These are phyloP conservation scores for Coniosporium apollinis DNA, from an alignment of 495 filamentous ascomycete species.

Conservation along the genomic window DNA sequence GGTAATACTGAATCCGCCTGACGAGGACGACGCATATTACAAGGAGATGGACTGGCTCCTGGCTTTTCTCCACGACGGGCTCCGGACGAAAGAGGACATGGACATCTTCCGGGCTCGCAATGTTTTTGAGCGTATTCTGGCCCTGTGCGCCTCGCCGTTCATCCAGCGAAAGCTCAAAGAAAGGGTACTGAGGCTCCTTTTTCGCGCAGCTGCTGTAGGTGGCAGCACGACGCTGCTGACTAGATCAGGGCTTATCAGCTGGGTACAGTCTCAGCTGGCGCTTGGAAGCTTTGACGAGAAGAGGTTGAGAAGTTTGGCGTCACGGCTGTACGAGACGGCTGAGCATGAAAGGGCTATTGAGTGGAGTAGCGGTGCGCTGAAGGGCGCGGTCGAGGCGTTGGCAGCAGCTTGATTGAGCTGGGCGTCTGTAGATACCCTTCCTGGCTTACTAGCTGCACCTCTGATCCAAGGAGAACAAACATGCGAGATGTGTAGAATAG, in stretches of 20 bases:
- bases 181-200: conserved; percentile 57
- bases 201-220: conserved; percentile 52
- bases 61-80: conserved; percentile 51
- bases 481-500: background rate
- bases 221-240: conserved; percentile 80
- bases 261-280: conserved; percentile 47
- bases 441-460: no score
- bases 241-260: conserved; percentile 62
- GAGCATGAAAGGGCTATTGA: conserved; percentile 45
- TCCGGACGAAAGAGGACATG: conserved; percentile 52
- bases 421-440: no score
- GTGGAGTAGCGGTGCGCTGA: conserved; percentile 60
- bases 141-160: conserved; percentile 50
- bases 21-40: conserved; percentile 55
- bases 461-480: conserved; percentile 1
- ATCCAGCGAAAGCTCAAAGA: conserved; percentile 40
- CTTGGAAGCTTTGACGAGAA: conserved; percentile 26
- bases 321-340: conserved; percentile 49
- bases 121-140: conserved; percentile 63
- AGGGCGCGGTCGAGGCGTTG: no score
- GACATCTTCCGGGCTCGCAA: conserved; percentile 66
- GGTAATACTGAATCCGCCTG: conserved; percentile 52
- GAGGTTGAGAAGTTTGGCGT: conserved; percentile 40
- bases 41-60: conserved; percentile 70
- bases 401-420: no score